Evolutionary conservation across 306 rosid genomes (phyloP).

Genomic region (Rosa persica): DNA sequence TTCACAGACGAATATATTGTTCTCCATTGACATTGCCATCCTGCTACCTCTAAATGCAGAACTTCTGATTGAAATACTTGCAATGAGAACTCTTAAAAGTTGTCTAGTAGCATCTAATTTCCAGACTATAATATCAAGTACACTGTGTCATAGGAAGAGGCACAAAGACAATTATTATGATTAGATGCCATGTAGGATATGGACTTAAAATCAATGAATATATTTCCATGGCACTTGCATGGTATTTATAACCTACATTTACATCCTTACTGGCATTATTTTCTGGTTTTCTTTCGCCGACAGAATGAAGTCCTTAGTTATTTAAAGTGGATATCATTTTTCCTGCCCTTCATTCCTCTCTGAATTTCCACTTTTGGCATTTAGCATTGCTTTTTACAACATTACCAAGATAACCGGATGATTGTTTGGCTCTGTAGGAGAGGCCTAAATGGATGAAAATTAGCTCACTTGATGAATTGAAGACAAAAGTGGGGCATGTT

Average conservation of each 20-base stretch:
- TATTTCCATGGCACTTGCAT: not conserved
- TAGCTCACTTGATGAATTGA: slow-evolving; percentile 85
- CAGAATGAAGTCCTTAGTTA: not conserved
- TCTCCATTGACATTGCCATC: not conserved
- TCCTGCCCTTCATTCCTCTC: not conserved
- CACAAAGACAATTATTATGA: not conserved
- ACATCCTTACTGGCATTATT: not conserved
- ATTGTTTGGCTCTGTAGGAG: slow-evolving; percentile 51
- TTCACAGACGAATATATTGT: not conserved
- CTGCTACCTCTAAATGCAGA: not conserved
- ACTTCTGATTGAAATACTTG: not conserved
- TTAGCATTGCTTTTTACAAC: not conserved
- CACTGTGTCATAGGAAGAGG: not conserved
- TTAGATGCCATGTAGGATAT: not conserved
- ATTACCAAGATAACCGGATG: not conserved
- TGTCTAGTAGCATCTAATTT: not conserved
- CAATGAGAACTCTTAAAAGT: not conserved
- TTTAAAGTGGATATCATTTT: not conserved
- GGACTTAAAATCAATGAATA: not conserved
- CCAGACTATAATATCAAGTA: not conserved
- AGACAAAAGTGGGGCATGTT: slow-evolving; percentile 94
- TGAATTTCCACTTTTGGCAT: not conserved
- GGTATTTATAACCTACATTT: not conserved
- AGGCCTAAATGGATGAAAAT: slow-evolving; percentile 94
- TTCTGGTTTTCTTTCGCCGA: not conserved